Percentiles rank a stretch among this genome's conserved stretches.
phyloP scores from a whole-genome alignment of 805 yeast species.

The Tetrapisispora arboricola region DNA sequence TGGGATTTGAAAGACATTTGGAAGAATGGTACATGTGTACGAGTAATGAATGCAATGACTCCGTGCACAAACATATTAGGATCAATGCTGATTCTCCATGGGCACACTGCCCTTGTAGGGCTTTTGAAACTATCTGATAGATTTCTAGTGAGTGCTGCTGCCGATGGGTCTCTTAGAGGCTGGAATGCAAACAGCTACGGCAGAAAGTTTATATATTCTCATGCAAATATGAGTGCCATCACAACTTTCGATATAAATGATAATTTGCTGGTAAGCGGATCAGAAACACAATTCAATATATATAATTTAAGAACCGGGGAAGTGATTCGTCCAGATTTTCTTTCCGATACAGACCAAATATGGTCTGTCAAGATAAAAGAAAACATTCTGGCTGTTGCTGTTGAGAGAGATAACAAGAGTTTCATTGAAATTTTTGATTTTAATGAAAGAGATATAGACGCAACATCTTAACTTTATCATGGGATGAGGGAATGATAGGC shows the following conservation, averaged over 20 bases:
- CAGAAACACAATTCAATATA: conserved; percentile 74
- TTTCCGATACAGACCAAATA: conserved; percentile 71
- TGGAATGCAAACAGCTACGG: conserved; percentile 83
- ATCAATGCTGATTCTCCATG: conserved; percentile 55
- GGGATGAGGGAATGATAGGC: too few relatives aligned
- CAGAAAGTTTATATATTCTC: conserved; percentile 54
- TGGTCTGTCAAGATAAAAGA: conserved; percentile 92
- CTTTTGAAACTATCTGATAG: conserved; percentile 66
- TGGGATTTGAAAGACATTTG: conserved; percentile 83
- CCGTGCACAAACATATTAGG: conserved; percentile 24
- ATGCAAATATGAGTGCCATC: conserved; percentile 75
- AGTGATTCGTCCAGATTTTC: conserved; percentile 56
- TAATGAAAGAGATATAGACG: conserved; percentile 26
- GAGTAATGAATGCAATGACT: conserved; percentile 16
- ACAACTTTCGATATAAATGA: conserved; percentile 90
- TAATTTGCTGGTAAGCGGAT: conserved; percentile 76
- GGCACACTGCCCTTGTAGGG: conserved; percentile 87
- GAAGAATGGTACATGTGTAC: conserved; percentile 29
- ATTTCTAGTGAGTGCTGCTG: conserved; percentile 85
- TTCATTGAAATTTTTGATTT: conserved; percentile 80
- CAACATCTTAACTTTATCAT: too few relatives aligned
- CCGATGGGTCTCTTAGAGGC: conserved; percentile 81
- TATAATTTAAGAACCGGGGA: conserved; percentile 79
- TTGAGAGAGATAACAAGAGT: conserved; percentile 61
- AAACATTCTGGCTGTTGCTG: conserved; percentile 83